These are phyloP conservation scores for Tricholoma matsutake DNA, from an alignment of 768 basidiomycete species.

Conservation along the genomic window DNA sequence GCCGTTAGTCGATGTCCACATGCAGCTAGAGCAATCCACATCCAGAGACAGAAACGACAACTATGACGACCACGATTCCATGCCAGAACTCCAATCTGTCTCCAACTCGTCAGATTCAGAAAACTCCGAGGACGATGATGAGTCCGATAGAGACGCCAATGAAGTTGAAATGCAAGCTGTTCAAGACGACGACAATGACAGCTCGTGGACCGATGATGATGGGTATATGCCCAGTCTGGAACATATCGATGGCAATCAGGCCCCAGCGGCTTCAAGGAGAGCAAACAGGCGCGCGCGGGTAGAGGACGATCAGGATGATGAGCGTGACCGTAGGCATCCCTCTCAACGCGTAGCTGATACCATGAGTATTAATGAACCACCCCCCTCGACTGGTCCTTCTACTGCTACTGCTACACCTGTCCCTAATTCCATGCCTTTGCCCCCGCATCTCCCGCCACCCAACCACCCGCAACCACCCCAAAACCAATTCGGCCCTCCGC, in stretches of 20 bases:
- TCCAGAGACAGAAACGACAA: background rate
- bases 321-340: slow-evolving; percentile 61
- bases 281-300: slow-evolving; percentile 50
- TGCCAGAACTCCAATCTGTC: slow-evolving; percentile 40
- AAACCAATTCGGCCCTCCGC: background rate
- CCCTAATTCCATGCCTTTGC: background rate
- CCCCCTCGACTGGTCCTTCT: slow-evolving; percentile 18
- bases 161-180: slow-evolving; percentile 31
- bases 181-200: slow-evolving; percentile 27
- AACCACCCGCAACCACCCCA: background rate
- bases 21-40: background rate
- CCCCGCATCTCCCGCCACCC: slow-evolving; percentile 1
- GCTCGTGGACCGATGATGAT: slow-evolving; percentile 27
- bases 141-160: slow-evolving; percentile 25
- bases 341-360: slow-evolving; percentile 47
- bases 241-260: slow-evolving; percentile 14
- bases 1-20: background rate
- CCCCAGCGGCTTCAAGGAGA: slow-evolving; percentile 11
- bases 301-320: slow-evolving; percentile 60
- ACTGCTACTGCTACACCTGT: slow-evolving; percentile 5
- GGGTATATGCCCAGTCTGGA: slow-evolving; percentile 29
- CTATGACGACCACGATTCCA: slow-evolving; percentile 34
- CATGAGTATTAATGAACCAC: slow-evolving; percentile 11
- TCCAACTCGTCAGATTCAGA: slow-evolving; percentile 24
- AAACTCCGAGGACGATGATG: slow-evolving; percentile 28